Conservation (phyloP, 805 yeast genomes). For the Candida sphagnicola region DNA sequence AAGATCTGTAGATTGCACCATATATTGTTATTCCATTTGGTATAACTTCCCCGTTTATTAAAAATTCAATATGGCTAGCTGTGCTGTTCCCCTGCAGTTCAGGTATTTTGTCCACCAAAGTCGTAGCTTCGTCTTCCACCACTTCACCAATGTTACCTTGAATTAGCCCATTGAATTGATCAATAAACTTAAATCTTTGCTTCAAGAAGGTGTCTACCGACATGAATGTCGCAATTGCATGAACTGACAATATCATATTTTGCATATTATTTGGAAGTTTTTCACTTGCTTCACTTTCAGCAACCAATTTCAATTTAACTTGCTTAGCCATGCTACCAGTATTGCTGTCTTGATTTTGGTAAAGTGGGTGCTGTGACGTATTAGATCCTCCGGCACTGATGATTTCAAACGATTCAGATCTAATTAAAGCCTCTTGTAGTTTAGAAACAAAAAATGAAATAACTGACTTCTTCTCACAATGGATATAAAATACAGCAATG, state of each 20-base stretch:
- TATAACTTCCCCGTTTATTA: constrained; percentile 51
- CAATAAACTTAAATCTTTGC: constrained; percentile 33
- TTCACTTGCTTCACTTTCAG: constrained; percentile 13
- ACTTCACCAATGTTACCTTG: constrained; percentile 3
- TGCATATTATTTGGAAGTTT: constrained; percentile 21
- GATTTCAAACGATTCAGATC: constrained; percentile 72
- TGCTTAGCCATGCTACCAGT: constrained; percentile 70
- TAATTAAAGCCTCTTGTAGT: constrained; percentile 68
- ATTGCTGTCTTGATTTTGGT: constrained; percentile 22
- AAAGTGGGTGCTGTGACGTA: constrained; percentile 4
- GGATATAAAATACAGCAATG: constrained; percentile 31
- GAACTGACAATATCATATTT: constrained; percentile 44
- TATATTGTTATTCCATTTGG: constrained; percentile 69
- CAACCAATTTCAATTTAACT: constrained; percentile 50
- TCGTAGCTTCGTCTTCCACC: no score
- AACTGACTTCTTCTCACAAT: constrained; percentile 22
- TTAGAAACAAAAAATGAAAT: constrained; percentile 45
- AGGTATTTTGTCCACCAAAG: constrained; percentile 8
- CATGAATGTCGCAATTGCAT: constrained; percentile 58
- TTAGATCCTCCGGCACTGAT: constrained; percentile 39
- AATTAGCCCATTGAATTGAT: constrained; percentile 12
- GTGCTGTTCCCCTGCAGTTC: constrained; percentile 10
- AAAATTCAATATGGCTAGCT: constrained; percentile 45
- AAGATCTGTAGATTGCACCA: constrained; percentile 62
- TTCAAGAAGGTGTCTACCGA: constrained; percentile 47